These are phyloP conservation scores for Manihot esculenta DNA, from an alignment of 441 rosid genomes.

Conservation along the genomic window DNA sequence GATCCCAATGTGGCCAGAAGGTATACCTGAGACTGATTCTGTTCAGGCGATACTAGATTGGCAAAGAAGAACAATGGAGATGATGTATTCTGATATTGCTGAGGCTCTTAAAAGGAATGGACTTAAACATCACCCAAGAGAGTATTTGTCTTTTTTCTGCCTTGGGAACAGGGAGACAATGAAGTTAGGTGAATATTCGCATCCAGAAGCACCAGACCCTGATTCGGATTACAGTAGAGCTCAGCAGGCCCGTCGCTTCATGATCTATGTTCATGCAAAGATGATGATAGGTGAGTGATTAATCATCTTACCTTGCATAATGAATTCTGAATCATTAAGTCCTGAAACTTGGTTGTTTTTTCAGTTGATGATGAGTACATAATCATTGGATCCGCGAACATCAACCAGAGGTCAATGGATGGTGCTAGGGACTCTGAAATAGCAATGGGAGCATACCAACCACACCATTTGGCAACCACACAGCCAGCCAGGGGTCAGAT, in stretches of 20 bases:
- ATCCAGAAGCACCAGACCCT: conserved; percentile 60
- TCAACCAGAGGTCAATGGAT: conserved; percentile 92
- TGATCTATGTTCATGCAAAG: conserved; percentile 91
- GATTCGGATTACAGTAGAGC: conserved; percentile 66
- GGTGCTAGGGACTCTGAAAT: conserved; percentile 92
- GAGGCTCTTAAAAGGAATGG: conserved; percentile 49
- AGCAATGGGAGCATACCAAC: conserved; percentile 94
- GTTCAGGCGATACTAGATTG: conserved; percentile 32
- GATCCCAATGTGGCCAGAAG: conserved; percentile 39
- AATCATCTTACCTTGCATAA: not conserved
- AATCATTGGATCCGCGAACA: conserved; percentile 85
- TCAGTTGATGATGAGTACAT: conserved; percentile 95
- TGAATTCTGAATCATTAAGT: too few species aligned
- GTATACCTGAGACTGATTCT: conserved; percentile 27
- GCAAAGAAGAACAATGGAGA: conserved; percentile 33
- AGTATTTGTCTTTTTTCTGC: conserved; percentile 84
- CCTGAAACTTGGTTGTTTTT: too few species aligned
- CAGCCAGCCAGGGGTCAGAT: conserved; percentile 77
- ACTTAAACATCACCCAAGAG: conserved; percentile 60
- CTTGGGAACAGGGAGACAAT: conserved; percentile 82
- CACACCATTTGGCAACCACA: conserved; percentile 60
- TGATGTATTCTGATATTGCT: conserved; percentile 30
- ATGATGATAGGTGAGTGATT: conserved; percentile 73
- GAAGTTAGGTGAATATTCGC: conserved; percentile 66
- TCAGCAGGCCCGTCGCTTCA: conserved; percentile 84